A percentile compares a stretch with the other conserved stretches of the same genome.
phyloP scores from a whole-genome alignment of 352 stramenopile species.

The Phytophthora fragariae region DNA sequence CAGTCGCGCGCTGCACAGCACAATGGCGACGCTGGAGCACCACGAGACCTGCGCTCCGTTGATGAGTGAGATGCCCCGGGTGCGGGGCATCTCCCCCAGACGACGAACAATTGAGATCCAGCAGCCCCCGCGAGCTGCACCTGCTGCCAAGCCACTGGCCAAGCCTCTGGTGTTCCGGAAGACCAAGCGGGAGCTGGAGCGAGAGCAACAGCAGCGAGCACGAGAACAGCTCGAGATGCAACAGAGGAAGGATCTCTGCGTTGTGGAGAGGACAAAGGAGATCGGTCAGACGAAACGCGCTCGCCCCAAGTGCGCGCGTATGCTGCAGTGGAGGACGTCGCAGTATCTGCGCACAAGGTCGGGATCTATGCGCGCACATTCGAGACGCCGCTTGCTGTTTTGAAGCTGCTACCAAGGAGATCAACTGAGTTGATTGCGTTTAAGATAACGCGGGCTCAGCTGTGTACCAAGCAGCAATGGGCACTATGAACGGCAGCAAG shows the following conservation, averaged over 20 bases:
- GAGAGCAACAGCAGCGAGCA: slow-evolving; percentile 37
- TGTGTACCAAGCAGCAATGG: background rate
- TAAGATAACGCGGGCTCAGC: background rate
- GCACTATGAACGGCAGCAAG: slow-evolving; percentile 23
- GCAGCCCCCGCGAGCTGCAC: slow-evolving; percentile 2
- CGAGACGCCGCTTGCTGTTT: slow-evolving; percentile 50
- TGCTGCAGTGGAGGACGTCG: slow-evolving; percentile 34
- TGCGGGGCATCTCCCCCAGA: slow-evolving; percentile 8
- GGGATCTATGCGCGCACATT: slow-evolving; percentile 29
- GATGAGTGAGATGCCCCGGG: slow-evolving; percentile 22
- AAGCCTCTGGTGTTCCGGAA: slow-evolving; percentile 62
- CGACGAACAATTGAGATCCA: slow-evolving; percentile 15
- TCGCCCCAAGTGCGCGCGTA: slow-evolving; percentile 30
- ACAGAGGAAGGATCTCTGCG: slow-evolving; percentile 28
- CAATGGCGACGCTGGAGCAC: slow-evolving; percentile 44
- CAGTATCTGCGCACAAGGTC: slow-evolving; percentile 19
- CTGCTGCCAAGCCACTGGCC: slow-evolving; percentile 23
- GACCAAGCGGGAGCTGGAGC: slow-evolving; percentile 62
- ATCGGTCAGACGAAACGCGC: background rate
- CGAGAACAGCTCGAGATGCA: slow-evolving; percentile 28
- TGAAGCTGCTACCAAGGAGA: slow-evolving; percentile 24
- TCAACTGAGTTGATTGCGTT: background rate
- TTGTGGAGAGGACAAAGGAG: background rate
- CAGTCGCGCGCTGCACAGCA: slow-evolving; percentile 47
- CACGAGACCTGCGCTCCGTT: slow-evolving; percentile 44